Base-by-base conservation (phyloP, 2,329 filamentous ascomycete genomes). In the Exophiala mesophila region DNA sequence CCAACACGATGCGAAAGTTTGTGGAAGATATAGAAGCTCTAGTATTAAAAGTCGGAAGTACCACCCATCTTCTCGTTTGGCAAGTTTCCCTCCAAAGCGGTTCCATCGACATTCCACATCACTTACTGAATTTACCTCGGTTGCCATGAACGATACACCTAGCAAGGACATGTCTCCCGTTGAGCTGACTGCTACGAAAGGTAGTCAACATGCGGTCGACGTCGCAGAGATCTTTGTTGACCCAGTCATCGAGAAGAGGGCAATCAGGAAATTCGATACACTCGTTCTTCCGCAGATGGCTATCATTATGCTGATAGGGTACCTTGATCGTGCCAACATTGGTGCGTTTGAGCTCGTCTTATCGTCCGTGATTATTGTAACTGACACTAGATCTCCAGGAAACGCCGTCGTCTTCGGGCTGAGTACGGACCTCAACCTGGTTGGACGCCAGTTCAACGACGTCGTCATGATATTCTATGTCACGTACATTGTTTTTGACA, bases 391-490 rank as follows among this genome's bases (percentile, higher is more conserved):
- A 8, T 28, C 8, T n/a, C 8, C 24, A n/a, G 8, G 24, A 28
- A 8, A 8, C 24, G 24, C 24, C 8, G 24, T 28, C 8, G n/a
- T n/a, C n/a, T n/a, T 28, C 8, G 8, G 8, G 24, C 8, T n/a
- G 8, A n/a, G n/a, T 8, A 28, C n/a, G 24, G 8, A 8, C 8
- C 8, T 78, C 7, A 63, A 70, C 0, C 66, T 82, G 32, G 56
- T 60, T 12, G 74, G 72, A n/a, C 79, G 81, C 46, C 70, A 82
- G 35, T 82, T 82, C 57, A 74, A 74, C 36, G 78, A 78, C 30
- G 16, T 33, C 9, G 9, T 9, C 9, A 33, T 17, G 30, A 9
- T 33, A 9, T 33, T 17, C 30, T 33, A 8, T 8, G 8, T 15
- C 30, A 12, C 9, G 9, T 12, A 12, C 30, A 17, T 33, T 15